Evolutionary conservation across 108 stramenopile genomes (phyloP), one percentile per base, ranked within the genome.

Genomic region (Chaetoceros tenuissimus): DNA sequence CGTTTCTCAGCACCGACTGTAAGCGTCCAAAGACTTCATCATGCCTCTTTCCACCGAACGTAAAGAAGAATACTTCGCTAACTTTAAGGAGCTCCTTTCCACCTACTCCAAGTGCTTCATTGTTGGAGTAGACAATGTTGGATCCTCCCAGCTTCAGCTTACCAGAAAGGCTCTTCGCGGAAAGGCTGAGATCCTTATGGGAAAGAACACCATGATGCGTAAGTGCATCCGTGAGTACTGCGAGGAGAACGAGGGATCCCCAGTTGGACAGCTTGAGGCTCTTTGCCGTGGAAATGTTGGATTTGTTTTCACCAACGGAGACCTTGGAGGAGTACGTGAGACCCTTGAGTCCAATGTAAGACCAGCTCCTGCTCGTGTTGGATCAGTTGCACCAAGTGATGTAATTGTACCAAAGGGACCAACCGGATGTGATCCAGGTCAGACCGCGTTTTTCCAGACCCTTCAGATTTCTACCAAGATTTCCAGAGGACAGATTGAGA

Each of bases 181-280:
- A 57, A 73, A 71, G 59, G 98, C 96, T 52, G 89, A 89, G 43
- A 61, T 98, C 45, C 89, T 98, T 73, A 95, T 98, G 94, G 98
- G 98, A 54, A 99, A 99, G 87, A 96, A 92, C 73, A 99, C 98
- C 89, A 95, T 97, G 94, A 98, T 98, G 92, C 83, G 97, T 46
- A 96, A 95, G 72, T 83, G 93, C 79, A 79, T 99, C 66, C 74
- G 64, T 57, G 92, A 92, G 51, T 99, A 74, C 73, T 57, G 77
- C 23, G 91, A 87, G 31, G 86, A 94, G 48, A 93, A 99, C 74
- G 95, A 95, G 19, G 96, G 80, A 28, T 77, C 89, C 57, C 96
- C 96, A 62, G 67, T 76, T 50, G 83, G 76, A 43, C 63, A 82
- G 68, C 74, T 97, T 29, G 65, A 67, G 47, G 74, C 77, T 16